phyloP scores from a whole-genome alignment of 2,329 filamentous ascomycete species.

The Rosellinia necatrix region DNA sequence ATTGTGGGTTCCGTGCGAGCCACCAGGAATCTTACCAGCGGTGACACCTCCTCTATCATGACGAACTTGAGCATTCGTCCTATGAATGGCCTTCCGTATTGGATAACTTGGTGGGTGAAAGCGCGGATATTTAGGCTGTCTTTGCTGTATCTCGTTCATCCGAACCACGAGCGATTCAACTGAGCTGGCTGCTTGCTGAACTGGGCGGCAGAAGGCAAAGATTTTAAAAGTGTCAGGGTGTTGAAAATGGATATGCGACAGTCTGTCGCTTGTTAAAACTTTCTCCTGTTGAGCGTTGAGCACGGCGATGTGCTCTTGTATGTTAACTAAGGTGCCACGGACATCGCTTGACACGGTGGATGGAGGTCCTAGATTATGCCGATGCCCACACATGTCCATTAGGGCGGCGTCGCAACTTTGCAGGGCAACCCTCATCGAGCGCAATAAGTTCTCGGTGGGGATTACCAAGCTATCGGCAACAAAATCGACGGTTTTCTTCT shows the following conservation, averaged over 20 bases:
- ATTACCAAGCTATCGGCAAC: constrained; percentile 45
- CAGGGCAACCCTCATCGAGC: constrained; percentile 51
- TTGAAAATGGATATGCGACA: constrained; percentile 52
- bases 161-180: constrained; percentile 53
- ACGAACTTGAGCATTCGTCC: constrained; percentile 60
- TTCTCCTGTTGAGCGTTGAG: constrained; percentile 54
- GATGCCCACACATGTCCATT: constrained; percentile 58
- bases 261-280: constrained; percentile 50
- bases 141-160: constrained; percentile 53
- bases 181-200: constrained; percentile 55
- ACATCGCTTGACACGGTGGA: constrained; percentile 49
- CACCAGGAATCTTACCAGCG: constrained; percentile 47
- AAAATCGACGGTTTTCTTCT: constrained; percentile 31
- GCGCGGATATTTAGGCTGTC: constrained; percentile 44
- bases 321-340: constrained; percentile 43
- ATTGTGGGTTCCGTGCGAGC: neutral
- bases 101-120: constrained; percentile 59
- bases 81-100: constrained; percentile 55
- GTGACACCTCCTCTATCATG: constrained; percentile 64
- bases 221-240: constrained; percentile 56
- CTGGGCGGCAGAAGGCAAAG: constrained; percentile 60
- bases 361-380: constrained; percentile 52
- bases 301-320: constrained; percentile 49
- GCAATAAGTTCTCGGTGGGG: constrained; percentile 53
- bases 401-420: constrained; percentile 55